phyloP scores from a whole-genome alignment of 2,329 filamentous ascomycete genomes.

The Beauveria medogensis region DNA sequence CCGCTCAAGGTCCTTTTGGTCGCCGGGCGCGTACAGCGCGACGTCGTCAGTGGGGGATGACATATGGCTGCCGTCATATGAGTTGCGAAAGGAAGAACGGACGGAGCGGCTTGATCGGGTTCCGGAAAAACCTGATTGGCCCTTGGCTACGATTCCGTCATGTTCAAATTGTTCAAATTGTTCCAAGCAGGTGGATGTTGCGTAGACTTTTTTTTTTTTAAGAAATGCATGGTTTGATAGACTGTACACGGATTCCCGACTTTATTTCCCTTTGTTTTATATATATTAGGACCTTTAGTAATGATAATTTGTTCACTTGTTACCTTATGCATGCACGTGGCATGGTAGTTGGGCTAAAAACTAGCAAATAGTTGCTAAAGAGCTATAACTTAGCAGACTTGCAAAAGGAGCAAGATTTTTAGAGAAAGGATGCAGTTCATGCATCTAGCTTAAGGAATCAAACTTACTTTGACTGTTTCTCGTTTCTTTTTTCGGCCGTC shows the following conservation, averaged over 20 bases:
- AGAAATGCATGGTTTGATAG: not conserved
- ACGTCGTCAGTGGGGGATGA: not conserved
- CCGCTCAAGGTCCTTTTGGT: not conserved
- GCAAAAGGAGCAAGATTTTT: no score
- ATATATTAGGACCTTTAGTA: no score
- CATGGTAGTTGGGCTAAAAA: no score
- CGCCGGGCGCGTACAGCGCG: not conserved
- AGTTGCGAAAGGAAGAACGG: not conserved
- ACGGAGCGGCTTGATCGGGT: not conserved
- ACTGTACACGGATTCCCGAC: not conserved
- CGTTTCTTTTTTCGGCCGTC: not conserved
- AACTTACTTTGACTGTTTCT: not conserved
- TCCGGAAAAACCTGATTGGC: not conserved
- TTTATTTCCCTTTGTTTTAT: not conserved
- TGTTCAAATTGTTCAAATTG: not conserved
- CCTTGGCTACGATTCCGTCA: not conserved
- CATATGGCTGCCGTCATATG: conserved; percentile 6
- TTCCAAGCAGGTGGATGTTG: not conserved
- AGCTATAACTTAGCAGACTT: no score
- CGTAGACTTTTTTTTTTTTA: not conserved
- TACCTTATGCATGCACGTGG: no score
- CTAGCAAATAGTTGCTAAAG: no score
- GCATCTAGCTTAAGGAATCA: no score
- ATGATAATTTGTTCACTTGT: no score
- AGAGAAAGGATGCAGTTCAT: no score